Evolutionary conservation across 148 eudicot species (phyloP), one percentile per base, ranked within the genome.

Genomic region (Vaccinium darrowii): DNA sequence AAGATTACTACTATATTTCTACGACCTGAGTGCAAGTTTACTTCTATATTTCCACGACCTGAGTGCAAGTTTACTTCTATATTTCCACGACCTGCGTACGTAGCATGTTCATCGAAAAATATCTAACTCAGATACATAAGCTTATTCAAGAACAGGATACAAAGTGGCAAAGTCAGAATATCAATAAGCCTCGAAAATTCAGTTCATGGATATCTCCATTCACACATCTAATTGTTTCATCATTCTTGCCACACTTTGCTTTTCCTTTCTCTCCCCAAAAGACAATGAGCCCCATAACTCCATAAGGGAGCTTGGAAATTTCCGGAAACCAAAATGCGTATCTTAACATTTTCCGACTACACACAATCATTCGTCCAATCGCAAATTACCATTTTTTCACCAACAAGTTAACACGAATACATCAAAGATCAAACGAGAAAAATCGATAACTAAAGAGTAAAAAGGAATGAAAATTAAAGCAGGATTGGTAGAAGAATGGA

Each of bases 151-250:
- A 25, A 30, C 14, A 0, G 51, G 10, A 15, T 1, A 18, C 8
- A 39, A 50, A 36, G 77, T 15, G 77, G 50, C 50, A 73, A 81
- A 81, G 92, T 92, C 92, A 88, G 90, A 73, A 90, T 91, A 93
- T 91, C 92, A 93, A 88, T 90, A 91, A 91, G 91, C 93, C 57
- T 84, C 72, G 27, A 88, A 62, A 52, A 39, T 85, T 79, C 3
- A 73, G 81, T 81, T 90, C 76, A 71, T 30, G 43, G 18, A 71
- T 71, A 25, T 30, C 76, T 30, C 76, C 76, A 27, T 30, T 33
- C 76, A 33, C 39, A 10, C 76, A 71, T 71, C 76, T 71, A 71
- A 71, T 71, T 71, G 76, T 27, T 33, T 71, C 76, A 71, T 71
- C 76, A 30, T 71, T 71, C 76, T 71, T 71, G 76, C 76, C 76